Conservation (phyloP, 2,329 filamentous ascomycete genomes). For the Gaeumannomyces sp. region DNA sequence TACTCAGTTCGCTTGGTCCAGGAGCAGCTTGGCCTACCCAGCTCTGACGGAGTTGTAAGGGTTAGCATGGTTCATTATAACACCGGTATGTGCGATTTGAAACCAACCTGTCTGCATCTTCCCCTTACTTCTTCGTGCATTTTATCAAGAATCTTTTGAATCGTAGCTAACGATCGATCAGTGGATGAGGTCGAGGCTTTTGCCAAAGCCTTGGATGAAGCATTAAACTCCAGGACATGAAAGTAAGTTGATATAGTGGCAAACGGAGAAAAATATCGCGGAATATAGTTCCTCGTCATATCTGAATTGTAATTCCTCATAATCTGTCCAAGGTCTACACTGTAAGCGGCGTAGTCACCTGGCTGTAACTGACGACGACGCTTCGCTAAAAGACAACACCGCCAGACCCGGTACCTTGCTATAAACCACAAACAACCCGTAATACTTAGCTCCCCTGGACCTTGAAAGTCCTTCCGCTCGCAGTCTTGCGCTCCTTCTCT, state of each 20-base stretch:
- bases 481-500: slow-evolving; percentile 97
- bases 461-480: slow-evolving; percentile 88
- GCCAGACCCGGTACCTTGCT: neutral
- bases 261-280: neutral
- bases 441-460: slow-evolving; percentile 16
- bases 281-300: neutral
- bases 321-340: neutral
- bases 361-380: neutral
- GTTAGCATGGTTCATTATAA: slow-evolving; percentile 64
- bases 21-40: slow-evolving; percentile 45
- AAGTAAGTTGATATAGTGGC: neutral
- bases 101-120: neutral
- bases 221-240: neutral
- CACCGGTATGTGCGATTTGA: slow-evolving; percentile 39
- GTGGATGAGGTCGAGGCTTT: slow-evolving; percentile 51
- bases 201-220: slow-evolving; percentile 44
- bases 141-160: neutral
- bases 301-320: neutral
- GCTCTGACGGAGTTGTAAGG: slow-evolving; percentile 55
- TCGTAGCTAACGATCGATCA: slow-evolving; percentile 11
- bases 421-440: neutral
- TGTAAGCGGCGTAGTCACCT: neutral
- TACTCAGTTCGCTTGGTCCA: slow-evolving; percentile 54
- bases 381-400: neutral
- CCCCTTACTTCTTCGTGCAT: neutral